Base-by-base conservation (phyloP, 805 yeast species). In the Candida nanaspora region DNA sequence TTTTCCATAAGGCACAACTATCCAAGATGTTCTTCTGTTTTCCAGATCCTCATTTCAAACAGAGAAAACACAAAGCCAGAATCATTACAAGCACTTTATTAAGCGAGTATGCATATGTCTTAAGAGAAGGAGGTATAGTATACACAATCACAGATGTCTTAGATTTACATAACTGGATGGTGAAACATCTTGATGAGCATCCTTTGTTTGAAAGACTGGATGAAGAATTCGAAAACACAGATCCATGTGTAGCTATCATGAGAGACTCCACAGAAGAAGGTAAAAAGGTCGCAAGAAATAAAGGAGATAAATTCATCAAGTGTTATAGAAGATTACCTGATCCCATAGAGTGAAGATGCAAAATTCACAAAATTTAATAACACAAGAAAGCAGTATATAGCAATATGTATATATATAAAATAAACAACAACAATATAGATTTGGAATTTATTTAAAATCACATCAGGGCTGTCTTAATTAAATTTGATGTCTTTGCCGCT, bases 41-140 rank as follows among this genome's bases (percentile, higher is more conserved):
- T 74, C 98, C 98, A n/a, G 98, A 93, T 63, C 98, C 98, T 7
- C 98, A 93, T 62, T 93, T 93, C 71, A 93, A 93, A 61, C 95
- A 87, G 63, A 74, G 98, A 57, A 93, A 93, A 59, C 98, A 93
- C 65, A 93, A 93, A 71, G 97, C 97, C 6, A 75, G 98, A 68
- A 93, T 93, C 56, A 77, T 93, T 49, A 89, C 98, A 41, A 82
- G 80, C 49, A 91, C 98, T 2, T 67, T 93, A 46, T 69, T 88
- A 41, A 75, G 91, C 23, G 98, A 93, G 62, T 93, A 93, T 59
- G 98, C 98, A 3, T 93, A 78, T 56, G 93, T 83, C 6, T 68
- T 93, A 51, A 77, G 70, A 51, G 94, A 86, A 45, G 93, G 87
- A 29, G 98, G 98, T 9, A 68, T 88, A 10, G 64, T 91, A 9